Evolutionary conservation across 768 basidiomycete species (phyloP).

Genomic region (Pleurotus citrinopileatus): DNA sequence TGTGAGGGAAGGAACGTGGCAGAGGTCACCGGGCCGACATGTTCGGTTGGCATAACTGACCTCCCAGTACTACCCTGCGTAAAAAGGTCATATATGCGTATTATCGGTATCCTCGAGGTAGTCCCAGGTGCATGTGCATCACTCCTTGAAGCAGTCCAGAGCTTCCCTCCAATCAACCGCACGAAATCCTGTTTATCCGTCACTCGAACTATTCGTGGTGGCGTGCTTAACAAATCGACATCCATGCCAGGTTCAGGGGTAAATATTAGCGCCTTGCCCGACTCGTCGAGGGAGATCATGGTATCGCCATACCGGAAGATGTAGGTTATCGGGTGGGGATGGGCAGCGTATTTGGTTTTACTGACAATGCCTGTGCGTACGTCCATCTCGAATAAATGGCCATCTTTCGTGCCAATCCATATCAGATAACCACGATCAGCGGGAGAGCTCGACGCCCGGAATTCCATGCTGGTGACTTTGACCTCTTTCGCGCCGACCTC

Average conservation of each 20-base stretch:
- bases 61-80: slow-evolving; percentile 53
- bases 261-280: slow-evolving; percentile 80
- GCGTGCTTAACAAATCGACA: slow-evolving; percentile 43
- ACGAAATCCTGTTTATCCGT: slow-evolving; percentile 83
- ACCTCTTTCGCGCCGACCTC: slow-evolving; percentile 63
- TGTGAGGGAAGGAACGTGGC: slow-evolving; percentile 73
- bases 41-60: slow-evolving; percentile 59
- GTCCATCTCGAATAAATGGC: slow-evolving; percentile 83
- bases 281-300: slow-evolving; percentile 85
- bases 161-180: slow-evolving; percentile 64
- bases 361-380: slow-evolving; percentile 54
- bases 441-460: slow-evolving; percentile 49
- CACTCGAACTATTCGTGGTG: slow-evolving; percentile 61
- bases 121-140: slow-evolving; percentile 40
- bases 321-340: slow-evolving; percentile 62
- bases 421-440: slow-evolving; percentile 57
- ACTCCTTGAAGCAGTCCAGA: slow-evolving; percentile 78
- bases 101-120: slow-evolving; percentile 56
- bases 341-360: slow-evolving; percentile 58
- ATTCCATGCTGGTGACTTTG: slow-evolving; percentile 76
- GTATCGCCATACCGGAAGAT: slow-evolving; percentile 69
- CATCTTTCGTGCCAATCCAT: slow-evolving; percentile 93
- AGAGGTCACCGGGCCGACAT: slow-evolving; percentile 79
- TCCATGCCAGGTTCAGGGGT: slow-evolving; percentile 43
- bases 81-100: slow-evolving; percentile 80